Conservation (phyloP, 2,329 filamentous ascomycete species). For the Mycosphaerella arachidis region DNA sequence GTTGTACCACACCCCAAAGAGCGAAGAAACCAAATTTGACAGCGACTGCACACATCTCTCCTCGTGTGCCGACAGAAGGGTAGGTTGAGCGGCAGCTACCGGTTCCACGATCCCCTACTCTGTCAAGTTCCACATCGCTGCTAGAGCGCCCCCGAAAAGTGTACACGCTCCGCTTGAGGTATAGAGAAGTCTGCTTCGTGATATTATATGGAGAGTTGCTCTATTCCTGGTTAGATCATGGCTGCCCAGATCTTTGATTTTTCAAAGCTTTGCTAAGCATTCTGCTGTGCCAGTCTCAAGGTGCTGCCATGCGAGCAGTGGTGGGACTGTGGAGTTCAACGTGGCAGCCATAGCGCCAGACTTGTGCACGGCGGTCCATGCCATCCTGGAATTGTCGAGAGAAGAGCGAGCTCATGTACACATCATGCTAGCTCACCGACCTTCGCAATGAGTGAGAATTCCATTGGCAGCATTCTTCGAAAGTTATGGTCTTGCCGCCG, state of each 20-base stretch:
- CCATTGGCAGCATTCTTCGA: conserved; percentile 87
- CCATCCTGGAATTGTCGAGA: neutral
- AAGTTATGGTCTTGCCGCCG: conserved; percentile 78
- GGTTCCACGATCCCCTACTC: neutral
- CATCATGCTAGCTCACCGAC: conserved; percentile 4
- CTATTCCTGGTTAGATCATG: neutral
- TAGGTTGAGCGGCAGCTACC: neutral
- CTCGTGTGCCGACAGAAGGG: neutral
- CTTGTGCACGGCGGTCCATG: neutral
- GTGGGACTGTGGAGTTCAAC: neutral
- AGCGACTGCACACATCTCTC: neutral
- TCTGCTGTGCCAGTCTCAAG: neutral
- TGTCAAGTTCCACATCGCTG: neutral
- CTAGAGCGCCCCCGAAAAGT: neutral
- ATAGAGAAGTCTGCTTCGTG: neutral
- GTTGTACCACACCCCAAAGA: neutral
- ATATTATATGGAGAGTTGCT: neutral
- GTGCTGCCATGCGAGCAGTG: neutral
- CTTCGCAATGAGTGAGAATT: conserved; percentile 45
- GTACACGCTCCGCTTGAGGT: neutral
- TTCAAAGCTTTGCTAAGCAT: neutral
- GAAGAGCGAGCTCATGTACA: neutral
- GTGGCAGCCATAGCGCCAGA: neutral
- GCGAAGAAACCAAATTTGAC: neutral
- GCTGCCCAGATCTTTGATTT: neutral